These are phyloP conservation scores for Pinguiococcus pyrenoidosus DNA, from an alignment of 108 stramenopile species.

Conservation along the genomic window DNA sequence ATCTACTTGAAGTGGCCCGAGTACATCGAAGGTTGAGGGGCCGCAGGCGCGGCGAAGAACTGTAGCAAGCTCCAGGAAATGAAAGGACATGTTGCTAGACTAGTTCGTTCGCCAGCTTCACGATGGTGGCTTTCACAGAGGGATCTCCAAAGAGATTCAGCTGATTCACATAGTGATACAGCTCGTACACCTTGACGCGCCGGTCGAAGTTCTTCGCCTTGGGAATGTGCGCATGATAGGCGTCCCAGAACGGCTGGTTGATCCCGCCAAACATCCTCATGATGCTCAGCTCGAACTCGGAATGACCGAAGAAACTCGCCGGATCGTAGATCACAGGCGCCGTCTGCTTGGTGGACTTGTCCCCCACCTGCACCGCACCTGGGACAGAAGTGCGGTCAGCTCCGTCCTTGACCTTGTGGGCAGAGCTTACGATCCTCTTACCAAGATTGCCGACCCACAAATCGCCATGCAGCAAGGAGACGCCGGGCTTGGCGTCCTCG, in stretches of 20 bases:
- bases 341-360: conserved; percentile 5
- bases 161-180: conserved; percentile 26
- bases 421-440: too few relatives aligned
- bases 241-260: conserved; percentile 9
- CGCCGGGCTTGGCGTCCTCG: too few relatives aligned
- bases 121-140: conserved; percentile 9
- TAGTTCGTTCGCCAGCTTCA: conserved; percentile 8
- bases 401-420: background rate
- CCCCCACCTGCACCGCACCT: background rate
- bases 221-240: conserved; percentile 21
- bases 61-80: too few relatives aligned
- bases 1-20: too few relatives aligned
- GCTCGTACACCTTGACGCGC: conserved; percentile 15
- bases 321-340: conserved; percentile 21
- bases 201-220: conserved; percentile 17
- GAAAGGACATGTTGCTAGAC: too few relatives aligned
- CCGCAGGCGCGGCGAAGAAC: too few relatives aligned
- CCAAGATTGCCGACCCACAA: conserved; percentile 27
- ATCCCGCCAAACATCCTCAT: conserved; percentile 25
- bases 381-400: background rate
- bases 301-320: conserved; percentile 20
- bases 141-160: conserved; percentile 25
- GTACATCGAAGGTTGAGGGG: too few relatives aligned
- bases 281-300: conserved; percentile 26
- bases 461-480: conserved; percentile 17